These are phyloP conservation scores for Lactuca saligna DNA, from an alignment of 129 eudicot species.

Conservation along the genomic window DNA sequence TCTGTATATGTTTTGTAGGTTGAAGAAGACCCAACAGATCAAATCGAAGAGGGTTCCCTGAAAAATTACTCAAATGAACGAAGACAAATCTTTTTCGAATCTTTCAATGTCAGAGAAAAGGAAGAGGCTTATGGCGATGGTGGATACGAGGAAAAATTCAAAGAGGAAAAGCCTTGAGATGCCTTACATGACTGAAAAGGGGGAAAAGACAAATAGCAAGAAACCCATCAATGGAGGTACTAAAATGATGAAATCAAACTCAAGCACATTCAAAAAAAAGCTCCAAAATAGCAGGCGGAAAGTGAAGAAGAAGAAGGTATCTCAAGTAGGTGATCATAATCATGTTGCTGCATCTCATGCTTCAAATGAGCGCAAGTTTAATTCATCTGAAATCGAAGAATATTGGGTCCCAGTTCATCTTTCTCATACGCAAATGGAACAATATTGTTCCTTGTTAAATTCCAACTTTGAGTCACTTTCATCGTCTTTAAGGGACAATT, in stretches of 20 bases:
- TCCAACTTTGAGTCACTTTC: conserved; percentile 47
- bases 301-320: conserved; percentile 6
- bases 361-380: conserved; percentile 27
- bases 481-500: conserved; percentile 32
- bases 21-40: not conserved
- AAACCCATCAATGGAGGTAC: not conserved
- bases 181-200: not conserved
- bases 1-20: not conserved
- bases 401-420: conserved; percentile 79
- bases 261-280: conserved; percentile 23
- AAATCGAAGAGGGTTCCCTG: not conserved
- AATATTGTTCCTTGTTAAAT: conserved; percentile 49
- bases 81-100: not conserved
- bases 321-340: not conserved
- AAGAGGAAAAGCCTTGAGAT: not conserved
- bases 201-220: not conserved
- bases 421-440: conserved; percentile 59
- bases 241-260: conserved; percentile 10
- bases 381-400: conserved; percentile 37
- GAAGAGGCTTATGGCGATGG: not conserved
- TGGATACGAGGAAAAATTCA: not conserved
- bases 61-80: not conserved
- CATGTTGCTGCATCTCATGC: conserved; percentile 31
- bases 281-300: conserved; percentile 7
- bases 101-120: not conserved